phyloP scores from a whole-genome alignment of 495 filamentous ascomycete species.

The Penicillium nucicola region DNA sequence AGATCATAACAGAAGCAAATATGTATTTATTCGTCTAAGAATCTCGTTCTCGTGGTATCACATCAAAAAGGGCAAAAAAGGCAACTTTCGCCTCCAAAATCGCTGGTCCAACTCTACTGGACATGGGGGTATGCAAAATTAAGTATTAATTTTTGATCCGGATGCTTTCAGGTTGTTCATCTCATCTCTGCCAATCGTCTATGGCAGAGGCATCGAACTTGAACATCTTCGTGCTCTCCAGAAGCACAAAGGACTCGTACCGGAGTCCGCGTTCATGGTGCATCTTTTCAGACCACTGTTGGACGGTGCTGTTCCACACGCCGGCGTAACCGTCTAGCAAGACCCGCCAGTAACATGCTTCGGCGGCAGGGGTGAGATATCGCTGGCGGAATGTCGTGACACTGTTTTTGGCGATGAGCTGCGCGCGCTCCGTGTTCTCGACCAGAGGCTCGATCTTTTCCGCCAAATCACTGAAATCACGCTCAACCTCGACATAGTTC shows the following conservation, averaged over 20 bases:
- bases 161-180: background rate
- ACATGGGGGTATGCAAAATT: constrained; percentile 1
- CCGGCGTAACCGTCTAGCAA: constrained; percentile 46
- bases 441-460: constrained; percentile 49
- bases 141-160: constrained; percentile 1
- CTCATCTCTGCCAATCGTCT: background rate
- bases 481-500: constrained; percentile 59
- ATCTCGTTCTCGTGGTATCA: background rate
- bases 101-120: background rate
- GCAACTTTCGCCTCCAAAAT: background rate
- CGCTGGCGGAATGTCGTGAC: constrained; percentile 54
- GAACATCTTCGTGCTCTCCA: constrained; percentile 31
- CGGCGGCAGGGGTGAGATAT: constrained; percentile 56
- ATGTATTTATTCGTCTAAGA: background rate
- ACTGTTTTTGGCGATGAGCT: constrained; percentile 53
- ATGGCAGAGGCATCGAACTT: constrained; percentile 22
- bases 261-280: constrained; percentile 30
- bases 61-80: background rate
- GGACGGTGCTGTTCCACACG: constrained; percentile 38
- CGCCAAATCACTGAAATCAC: constrained; percentile 57
- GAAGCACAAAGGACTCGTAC: constrained; percentile 40
- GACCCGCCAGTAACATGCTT: constrained; percentile 58
- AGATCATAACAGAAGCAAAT: no score
- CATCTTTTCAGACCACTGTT: constrained; percentile 15
- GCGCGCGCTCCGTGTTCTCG: constrained; percentile 39